These are phyloP conservation scores for Eucalyptus brandiana DNA, from an alignment of 345 rosid species.

Conservation along the genomic window DNA sequence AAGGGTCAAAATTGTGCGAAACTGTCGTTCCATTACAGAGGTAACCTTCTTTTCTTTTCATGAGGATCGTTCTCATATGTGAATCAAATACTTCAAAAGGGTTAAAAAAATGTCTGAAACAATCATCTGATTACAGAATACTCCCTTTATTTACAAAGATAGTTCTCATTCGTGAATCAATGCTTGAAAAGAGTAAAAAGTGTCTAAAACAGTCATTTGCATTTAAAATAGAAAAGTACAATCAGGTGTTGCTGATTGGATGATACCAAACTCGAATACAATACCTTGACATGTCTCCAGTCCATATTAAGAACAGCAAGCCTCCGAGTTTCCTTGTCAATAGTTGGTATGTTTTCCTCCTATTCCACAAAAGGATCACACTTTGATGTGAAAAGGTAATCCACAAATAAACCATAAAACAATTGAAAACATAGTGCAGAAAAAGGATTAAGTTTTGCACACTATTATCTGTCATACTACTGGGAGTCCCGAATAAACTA, in stretches of 20 bases:
- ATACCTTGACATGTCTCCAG: slow-evolving; percentile 86
- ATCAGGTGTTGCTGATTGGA: not conserved
- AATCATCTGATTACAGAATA: not conserved
- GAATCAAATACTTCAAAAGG: not conserved
- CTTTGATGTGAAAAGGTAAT: not conserved
- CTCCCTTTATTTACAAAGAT: not conserved
- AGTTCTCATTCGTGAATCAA: not conserved
- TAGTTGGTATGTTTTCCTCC: slow-evolving; percentile 54
- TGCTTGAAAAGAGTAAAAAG: not conserved
- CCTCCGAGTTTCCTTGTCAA: slow-evolving; percentile 68
- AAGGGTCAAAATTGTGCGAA: not conserved
- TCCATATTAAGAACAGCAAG: slow-evolving; percentile 83
- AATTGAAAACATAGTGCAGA: not conserved
- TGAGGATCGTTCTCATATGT: not conserved
- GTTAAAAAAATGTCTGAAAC: not conserved
- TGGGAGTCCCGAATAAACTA: not conserved
- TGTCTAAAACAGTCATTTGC: not conserved
- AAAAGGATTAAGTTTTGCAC: not conserved
- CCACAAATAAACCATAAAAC: not conserved
- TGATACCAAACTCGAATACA: not conserved
- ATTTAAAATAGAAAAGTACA: not conserved
- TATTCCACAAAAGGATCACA: slow-evolving; percentile 5
- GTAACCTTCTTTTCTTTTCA: not conserved
- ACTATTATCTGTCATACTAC: not conserved
- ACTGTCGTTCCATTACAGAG: not conserved